Evolutionary conservation across 495 filamentous ascomycete genomes (phyloP), one percentile per base, ranked within the genome.

Genomic region (Immersiella caudata): DNA sequence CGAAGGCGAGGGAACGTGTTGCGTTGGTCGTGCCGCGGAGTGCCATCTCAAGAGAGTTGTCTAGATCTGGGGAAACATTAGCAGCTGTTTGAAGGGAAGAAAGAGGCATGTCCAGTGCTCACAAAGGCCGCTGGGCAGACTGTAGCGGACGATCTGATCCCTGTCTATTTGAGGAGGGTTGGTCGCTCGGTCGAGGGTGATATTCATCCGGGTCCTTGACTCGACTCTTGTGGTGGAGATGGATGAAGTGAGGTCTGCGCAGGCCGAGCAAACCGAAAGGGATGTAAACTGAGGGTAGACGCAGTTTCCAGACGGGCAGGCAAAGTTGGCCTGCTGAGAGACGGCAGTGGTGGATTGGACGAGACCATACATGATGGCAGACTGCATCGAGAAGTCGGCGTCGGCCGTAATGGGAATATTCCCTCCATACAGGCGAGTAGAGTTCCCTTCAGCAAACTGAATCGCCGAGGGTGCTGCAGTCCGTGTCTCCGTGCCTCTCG

Each of bases 321-420:
- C 2, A 26, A 55, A 55, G 1, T 2, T 22, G 52, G 52, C 52
- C 20, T 55, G 52, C 24, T 55, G 52, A 14, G 52, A 55, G 52
- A 55, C 52, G 16, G 52, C 52, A n/a, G 14, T n/a, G 52, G 8
- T 22, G n/a, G 52, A 14, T 22, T 55, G 52, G 14, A 55, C 24
- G 2, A 55, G 52, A 6, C 52, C 52, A 22, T 55, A 55, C 52
- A 55, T 55, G 9, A 55, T 20, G 14, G 52, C 52, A 16, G 52
- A 55, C 52, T 55, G 52, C 52, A 55, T 55, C 3, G 52, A 55
- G 25, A 55, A 55, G 52, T 55, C 52, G 52, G 52, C 52, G n/a
- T 55, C 52, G 20, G 52, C 24, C 2, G 25, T 55, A n/a, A 55
- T 55, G 20, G 52, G 52, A 2, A 55, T 22, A 22, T 55, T 55